Conservation (phyloP, 768 basidiomycete genomes). For the Leucocoprinus leucothites region DNA sequence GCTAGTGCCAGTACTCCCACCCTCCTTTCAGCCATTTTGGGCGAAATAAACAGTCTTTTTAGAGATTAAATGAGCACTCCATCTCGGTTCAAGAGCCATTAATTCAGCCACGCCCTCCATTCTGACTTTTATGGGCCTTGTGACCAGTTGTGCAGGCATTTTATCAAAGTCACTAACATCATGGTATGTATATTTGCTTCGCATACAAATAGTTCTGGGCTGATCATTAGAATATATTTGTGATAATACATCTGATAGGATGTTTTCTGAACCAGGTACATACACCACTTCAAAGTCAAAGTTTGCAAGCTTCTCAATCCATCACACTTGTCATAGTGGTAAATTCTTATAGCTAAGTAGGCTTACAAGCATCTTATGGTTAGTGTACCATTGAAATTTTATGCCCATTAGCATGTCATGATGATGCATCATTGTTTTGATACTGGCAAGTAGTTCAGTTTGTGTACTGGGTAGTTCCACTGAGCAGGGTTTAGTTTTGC, state of each 20-base stretch:
- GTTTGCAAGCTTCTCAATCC: slow-evolving; percentile 28
- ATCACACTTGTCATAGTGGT: slow-evolving; percentile 29
- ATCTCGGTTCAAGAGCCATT: no score
- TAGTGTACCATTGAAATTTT: slow-evolving; percentile 25
- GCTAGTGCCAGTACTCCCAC: no score
- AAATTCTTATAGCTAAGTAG: slow-evolving; percentile 29
- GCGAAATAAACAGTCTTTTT: no score
- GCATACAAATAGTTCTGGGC: slow-evolving; percentile 15
- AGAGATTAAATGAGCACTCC: no score
- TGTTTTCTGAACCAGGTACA: slow-evolving; percentile 24
- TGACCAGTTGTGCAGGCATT: not conserved
- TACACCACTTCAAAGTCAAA: slow-evolving; percentile 16
- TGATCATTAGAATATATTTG: slow-evolving; percentile 20
- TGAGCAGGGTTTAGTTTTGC: no score
- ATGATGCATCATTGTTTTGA: slow-evolving; percentile 30
- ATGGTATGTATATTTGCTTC: slow-evolving; percentile 18
- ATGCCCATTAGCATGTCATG: slow-evolving; percentile 27
- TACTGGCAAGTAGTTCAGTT: slow-evolving; percentile 33
- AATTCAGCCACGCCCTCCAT: slow-evolving; percentile 1
- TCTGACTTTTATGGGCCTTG: slow-evolving; percentile 11
- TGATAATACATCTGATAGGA: slow-evolving; percentile 28
- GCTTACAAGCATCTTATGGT: slow-evolving; percentile 26
- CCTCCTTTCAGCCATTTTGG: no score
- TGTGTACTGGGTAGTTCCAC: no score
- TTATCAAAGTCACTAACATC: slow-evolving; percentile 18